Evolutionary conservation across 306 rosid species (phyloP), one percentile per base, ranked within the genome.

Genomic region (Corylus avellana): DNA sequence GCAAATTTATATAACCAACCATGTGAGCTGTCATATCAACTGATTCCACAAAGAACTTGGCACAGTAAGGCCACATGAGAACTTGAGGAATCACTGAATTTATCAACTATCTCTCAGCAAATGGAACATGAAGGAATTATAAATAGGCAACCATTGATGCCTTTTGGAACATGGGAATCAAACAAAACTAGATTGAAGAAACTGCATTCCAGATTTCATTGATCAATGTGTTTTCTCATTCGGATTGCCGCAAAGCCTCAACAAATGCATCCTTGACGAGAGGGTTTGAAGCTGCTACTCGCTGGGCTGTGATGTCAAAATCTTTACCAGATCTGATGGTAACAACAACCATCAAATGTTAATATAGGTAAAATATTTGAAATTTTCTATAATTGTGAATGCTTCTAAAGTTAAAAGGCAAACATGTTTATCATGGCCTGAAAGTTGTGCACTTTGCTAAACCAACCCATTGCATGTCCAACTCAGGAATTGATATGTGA

Each of bases 251-350:
- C 81, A 95, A 81, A 68, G 77, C 90, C 76, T 86, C 91, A 32
- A 95, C 90, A 78, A 95, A 81, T 72, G 89, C 92, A 83, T 89
- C 89, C 91, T 89, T 95, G 46, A 95, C 81, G 74, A 53, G 84
- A 79, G 93, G 92, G 83, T 92, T 95, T 54, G 99, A 95, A 79
- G 99, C 96, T 70, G 97, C 98, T 22, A 91, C 93, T 77, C 97
- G 88, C 82, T 77, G 97, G 70, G 97, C 59, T 80, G 96, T 88
- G 78, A 95, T 81, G 87, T 89, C 94, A 86, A 95, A 90, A n/a
- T 88, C 97, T 78, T 87, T 85, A 69, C 99, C 99, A 70, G 96
- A 91, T 82, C 99, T 95, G 93, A 85, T 68, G 64, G 84, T 82
- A 83, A 76, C 51, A 59, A 76, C 69, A 61, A 77, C 75, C 88